phyloP scores from a whole-genome alignment of 192 early-diverging fungal species.

The Allomyces arbusculus region DNA sequence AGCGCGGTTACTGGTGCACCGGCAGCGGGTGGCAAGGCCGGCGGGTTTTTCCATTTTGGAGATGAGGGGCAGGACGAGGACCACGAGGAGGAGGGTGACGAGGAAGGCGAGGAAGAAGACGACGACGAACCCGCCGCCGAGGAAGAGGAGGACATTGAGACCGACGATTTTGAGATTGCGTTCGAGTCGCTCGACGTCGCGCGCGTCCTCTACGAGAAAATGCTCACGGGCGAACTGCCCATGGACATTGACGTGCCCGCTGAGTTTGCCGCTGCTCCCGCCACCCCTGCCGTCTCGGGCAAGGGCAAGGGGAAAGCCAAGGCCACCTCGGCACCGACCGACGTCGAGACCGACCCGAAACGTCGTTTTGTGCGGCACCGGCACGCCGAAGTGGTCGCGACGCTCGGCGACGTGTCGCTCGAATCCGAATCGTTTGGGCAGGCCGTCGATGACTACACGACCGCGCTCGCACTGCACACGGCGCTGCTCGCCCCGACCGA shows the following conservation, averaged over 20 bases:
- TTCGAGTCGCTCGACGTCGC: slow-evolving; percentile 22
- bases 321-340: not conserved
- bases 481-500: slow-evolving; percentile 4
- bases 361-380: not conserved
- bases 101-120: not conserved
- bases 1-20: not conserved
- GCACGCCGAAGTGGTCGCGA: slow-evolving; percentile 16
- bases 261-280: too few relatives aligned
- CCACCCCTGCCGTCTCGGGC: not conserved
- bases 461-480: slow-evolving; percentile 8
- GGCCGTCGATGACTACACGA: slow-evolving; percentile 13
- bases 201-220: slow-evolving; percentile 14
- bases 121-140: slow-evolving; percentile 7
- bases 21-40: not conserved
- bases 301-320: not conserved
- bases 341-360: not conserved
- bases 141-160: slow-evolving; percentile 3
- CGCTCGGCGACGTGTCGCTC: slow-evolving; percentile 19
- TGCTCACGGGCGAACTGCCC: not conserved
- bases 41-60: not conserved
- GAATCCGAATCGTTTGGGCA: slow-evolving; percentile 17
- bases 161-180: slow-evolving; percentile 12
- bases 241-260: not conserved
- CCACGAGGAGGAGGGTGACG: not conserved
- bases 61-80: slow-evolving; percentile 2